Evolutionary conservation across 306 rosid species (phyloP), one percentile per base, ranked within the genome.

Genomic region (Fragaria ananassa): DNA sequence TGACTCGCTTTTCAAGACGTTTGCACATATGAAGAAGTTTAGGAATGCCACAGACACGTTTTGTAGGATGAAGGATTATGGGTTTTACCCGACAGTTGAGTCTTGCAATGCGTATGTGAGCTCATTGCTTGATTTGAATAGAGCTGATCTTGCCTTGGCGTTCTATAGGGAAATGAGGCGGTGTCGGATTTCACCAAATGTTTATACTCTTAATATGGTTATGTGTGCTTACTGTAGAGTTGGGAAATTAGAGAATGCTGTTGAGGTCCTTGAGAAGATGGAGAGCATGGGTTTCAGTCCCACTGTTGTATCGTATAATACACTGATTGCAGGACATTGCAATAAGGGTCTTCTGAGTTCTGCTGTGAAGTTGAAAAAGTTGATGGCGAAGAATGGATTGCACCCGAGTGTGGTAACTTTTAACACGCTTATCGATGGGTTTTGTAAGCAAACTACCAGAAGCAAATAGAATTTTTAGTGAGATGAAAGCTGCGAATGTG

Each of bases 1-100:
- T 70, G 96, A 94, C 58, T 53, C 84, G 5, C 91, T 94, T 64
- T 94, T 92, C 91, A 92, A 88, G 82, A 87, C 95, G n/a, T 82
- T 78, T 64, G 96, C 96, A 1, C 94, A 15, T 61, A 12, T 61
- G 41, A 61, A 61, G 41, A 61, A 61, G 67, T 14, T 61, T 29
- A 61, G 67, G 41, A 61, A 61, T 29, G 41, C 67, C 8, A 61
- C 41, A 89, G 82, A 89, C 46, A 86, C 80, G 3, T 94, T 90
- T 34, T 37, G 77, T 51, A 77, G 45, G 49, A 94, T 94, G 96
- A 92, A 90, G 81, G 91, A 86, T 23, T 82, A 90, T 60, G 98
- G 96, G 3, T 88, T 90, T 73, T 86, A 81, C 53, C 98, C 95
- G 0, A 80, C 87, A 27, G 80, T 92, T 11, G 91, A 85, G 64